Evolutionary conservation across 2,329 filamentous ascomycete genomes (phyloP).

Genomic region (Colletotrichum viniferum): DNA sequence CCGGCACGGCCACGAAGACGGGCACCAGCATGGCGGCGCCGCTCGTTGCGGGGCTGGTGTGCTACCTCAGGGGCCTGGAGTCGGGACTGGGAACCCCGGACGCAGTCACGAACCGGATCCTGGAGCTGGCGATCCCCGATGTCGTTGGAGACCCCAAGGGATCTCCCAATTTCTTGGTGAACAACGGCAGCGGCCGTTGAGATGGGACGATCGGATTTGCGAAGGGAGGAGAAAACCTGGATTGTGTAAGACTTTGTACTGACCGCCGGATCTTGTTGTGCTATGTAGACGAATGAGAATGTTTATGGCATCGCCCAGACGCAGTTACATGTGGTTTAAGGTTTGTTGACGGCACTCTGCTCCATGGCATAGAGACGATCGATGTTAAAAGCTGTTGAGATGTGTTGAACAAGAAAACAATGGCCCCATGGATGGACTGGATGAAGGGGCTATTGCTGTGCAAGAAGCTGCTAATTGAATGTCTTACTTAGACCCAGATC

Average conservation of each 20-base stretch:
- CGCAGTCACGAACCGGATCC: conserved; percentile 44
- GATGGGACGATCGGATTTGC: neutral
- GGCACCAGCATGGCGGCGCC: conserved; percentile 68
- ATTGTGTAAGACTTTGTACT: neutral
- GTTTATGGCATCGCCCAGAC: neutral
- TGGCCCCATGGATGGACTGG: neutral
- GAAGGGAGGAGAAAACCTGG: neutral
- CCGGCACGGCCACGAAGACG: conserved; percentile 49
- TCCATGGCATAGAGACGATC: neutral
- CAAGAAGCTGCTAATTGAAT: neutral
- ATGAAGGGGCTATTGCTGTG: neutral
- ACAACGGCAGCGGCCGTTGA: conserved; percentile 42
- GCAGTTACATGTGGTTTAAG: neutral
- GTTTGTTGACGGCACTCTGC: neutral
- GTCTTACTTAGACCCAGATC: neutral
- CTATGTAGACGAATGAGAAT: neutral
- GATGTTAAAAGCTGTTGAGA: neutral
- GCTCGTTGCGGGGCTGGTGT: conserved; percentile 60
- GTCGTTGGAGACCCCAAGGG: conserved; percentile 37
- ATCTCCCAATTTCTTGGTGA: conserved; percentile 49
- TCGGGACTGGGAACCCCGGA: conserved; percentile 37
- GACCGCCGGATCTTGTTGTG: neutral
- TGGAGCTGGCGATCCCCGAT: conserved; percentile 42
- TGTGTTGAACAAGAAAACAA: neutral
- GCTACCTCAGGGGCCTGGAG: conserved; percentile 54